Percentiles rank a stretch among this genome's conserved stretches.
These are phyloP conservation scores for Wickerhamomyces subpelliculosus DNA, from an alignment of 805 yeast genomes.

Conservation along the genomic window DNA sequence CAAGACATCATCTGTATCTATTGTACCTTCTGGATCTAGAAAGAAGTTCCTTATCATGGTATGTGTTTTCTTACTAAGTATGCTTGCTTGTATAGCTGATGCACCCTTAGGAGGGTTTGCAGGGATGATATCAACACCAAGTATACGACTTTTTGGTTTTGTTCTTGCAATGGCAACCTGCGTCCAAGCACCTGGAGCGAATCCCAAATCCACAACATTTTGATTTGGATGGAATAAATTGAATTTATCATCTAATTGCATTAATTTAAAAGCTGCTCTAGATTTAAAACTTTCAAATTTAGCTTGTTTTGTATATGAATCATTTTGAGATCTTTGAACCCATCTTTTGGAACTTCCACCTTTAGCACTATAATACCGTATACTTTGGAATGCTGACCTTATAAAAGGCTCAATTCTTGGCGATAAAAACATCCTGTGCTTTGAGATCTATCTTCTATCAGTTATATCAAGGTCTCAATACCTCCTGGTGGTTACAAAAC, in stretches of 20 bases:
- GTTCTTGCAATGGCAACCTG: constrained; percentile 66
- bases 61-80: constrained; percentile 64
- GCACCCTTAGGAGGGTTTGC: constrained; percentile 78
- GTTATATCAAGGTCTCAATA: too few species aligned
- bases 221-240: constrained; percentile 46
- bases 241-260: constrained; percentile 65
- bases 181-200: constrained; percentile 94
- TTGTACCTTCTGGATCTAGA: constrained; percentile 2
- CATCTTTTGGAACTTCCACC: constrained; percentile 60
- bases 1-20: constrained; percentile 10
- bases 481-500: too few species aligned
- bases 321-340: constrained; percentile 65
- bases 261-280: constrained; percentile 84
- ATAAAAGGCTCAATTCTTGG: background rate
- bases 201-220: constrained; percentile 81
- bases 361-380: constrained; percentile 17
- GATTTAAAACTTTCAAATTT: constrained; percentile 57
- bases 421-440: background rate
- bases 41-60: constrained; percentile 46
- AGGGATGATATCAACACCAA: constrained; percentile 81
- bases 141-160: constrained; percentile 43
- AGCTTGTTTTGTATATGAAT: constrained; percentile 63
- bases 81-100: constrained; percentile 78
- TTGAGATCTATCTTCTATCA: too few species aligned
- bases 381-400: constrained; percentile 1